Percentiles rank a stretch among this genome's conserved stretches.
phyloP scores from a whole-genome alignment of 2,329 filamentous ascomycete genomes.

The Aquanectria penicillioides region DNA sequence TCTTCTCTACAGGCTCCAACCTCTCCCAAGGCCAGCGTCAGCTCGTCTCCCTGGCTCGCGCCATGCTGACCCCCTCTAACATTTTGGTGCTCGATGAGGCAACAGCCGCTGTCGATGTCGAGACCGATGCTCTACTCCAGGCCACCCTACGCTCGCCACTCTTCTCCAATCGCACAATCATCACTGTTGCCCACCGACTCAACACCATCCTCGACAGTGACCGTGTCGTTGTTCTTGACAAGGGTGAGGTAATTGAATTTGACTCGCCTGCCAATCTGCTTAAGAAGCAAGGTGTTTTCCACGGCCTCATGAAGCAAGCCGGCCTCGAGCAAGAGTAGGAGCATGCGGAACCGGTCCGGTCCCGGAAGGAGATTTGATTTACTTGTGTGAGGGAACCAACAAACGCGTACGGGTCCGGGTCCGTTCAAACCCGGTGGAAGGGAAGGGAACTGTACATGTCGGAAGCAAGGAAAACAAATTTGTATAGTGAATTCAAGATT shows the following conservation, averaged over 20 bases:
- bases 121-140: slow-evolving; percentile 75
- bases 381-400: slow-evolving; percentile 4
- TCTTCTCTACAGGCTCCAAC: slow-evolving; percentile 76
- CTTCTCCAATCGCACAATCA: slow-evolving; percentile 94
- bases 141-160: slow-evolving; percentile 69
- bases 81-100: slow-evolving; percentile 98
- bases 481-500: slow-evolving; percentile 13
- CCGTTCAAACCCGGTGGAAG: background rate
- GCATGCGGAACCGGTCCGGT: slow-evolving; percentile 1
- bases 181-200: slow-evolving; percentile 97
- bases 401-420: background rate
- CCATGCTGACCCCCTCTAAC: slow-evolving; percentile 93
- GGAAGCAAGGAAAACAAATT: slow-evolving; percentile 12
- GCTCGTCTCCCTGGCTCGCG: slow-evolving; percentile 91
- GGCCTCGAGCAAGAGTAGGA: slow-evolving; percentile 68
- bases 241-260: slow-evolving; percentile 91
- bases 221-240: slow-evolving; percentile 91
- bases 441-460: background rate
- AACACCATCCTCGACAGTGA: slow-evolving; percentile 94
- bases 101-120: slow-evolving; percentile 78
- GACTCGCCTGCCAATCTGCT: slow-evolving; percentile 85
- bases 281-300: slow-evolving; percentile 80
- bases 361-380: slow-evolving; percentile 8
- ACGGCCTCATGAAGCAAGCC: slow-evolving; percentile 90
- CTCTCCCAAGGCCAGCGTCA: slow-evolving; percentile 95